A percentile compares a stretch with the other conserved stretches of the same genome.
Evolutionary conservation across 371 early-diverging fungal species (phyloP).

Genomic region (Rhizopus microsporus): DNA sequence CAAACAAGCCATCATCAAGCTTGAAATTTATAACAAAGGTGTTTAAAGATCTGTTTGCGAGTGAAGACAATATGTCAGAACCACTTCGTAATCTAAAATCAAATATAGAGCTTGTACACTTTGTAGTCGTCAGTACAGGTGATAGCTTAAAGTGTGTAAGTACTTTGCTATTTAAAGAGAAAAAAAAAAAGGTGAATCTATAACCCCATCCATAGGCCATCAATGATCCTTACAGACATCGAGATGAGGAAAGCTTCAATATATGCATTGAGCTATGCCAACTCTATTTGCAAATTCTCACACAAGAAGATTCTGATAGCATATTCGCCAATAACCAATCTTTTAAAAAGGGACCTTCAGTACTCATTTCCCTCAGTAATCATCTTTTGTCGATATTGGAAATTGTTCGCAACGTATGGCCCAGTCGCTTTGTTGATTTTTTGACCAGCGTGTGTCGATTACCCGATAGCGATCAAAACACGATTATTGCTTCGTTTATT

Average conservation of each 20-base stretch:
- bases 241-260: constrained; percentile 13
- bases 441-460: background rate
- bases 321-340: constrained; percentile 36
- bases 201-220: constrained; percentile 11
- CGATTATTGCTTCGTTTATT: constrained; percentile 1
- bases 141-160: constrained; percentile 28
- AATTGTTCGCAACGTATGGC: constrained; percentile 32
- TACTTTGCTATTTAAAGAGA: too few relatives aligned
- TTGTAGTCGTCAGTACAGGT: constrained; percentile 34
- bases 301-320: constrained; percentile 41
- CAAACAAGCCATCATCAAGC: background rate
- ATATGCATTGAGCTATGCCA: constrained; percentile 12
- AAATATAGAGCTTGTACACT: constrained; percentile 50
- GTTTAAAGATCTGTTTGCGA: constrained; percentile 33
- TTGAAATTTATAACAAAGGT: constrained; percentile 32
- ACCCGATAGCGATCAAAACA: background rate
- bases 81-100: constrained; percentile 23
- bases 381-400: constrained; percentile 21
- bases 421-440: constrained; percentile 18
- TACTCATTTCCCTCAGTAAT: constrained; percentile 18
- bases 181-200: background rate
- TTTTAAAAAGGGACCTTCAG: constrained; percentile 19
- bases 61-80: constrained; percentile 1
- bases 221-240: constrained; percentile 19
- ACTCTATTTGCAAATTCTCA: constrained; percentile 29